Conservation (phyloP, 495 filamentous ascomycete genomes). For the Paragyromitra xinjiangensis region DNA sequence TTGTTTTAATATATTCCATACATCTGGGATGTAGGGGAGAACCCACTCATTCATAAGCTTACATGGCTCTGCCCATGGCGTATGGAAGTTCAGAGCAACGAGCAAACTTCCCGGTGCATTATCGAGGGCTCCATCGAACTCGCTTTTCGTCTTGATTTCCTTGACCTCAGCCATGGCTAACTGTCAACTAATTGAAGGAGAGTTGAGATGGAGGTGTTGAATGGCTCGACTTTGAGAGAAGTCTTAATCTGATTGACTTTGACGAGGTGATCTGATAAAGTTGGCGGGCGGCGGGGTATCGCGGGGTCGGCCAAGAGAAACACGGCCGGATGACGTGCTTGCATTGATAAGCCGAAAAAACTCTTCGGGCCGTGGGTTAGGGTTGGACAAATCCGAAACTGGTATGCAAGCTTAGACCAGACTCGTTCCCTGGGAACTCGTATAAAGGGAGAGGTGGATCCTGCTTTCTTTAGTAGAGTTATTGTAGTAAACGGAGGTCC, state of each 20-base stretch:
- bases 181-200: background rate
- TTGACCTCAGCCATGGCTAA: constrained; percentile 31
- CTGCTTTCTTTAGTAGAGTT: too few relatives aligned
- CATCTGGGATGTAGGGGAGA: background rate
- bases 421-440: too few relatives aligned
- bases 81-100: constrained; percentile 88
- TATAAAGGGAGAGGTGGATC: too few relatives aligned
- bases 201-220: background rate
- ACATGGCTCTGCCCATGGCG: constrained; percentile 96
- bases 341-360: constrained; percentile 9
- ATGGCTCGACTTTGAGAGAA: background rate
- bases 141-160: constrained; percentile 71
- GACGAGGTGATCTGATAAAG: constrained; percentile 45
- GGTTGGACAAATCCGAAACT: constrained; percentile 1
- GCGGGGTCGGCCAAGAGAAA: constrained; percentile 20
- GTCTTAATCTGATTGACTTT: constrained; percentile 43
- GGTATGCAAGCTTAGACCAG: too few relatives aligned
- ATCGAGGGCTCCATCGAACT: constrained; percentile 72
- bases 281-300: constrained; percentile 1
- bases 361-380: constrained; percentile 32
- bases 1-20: background rate
- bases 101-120: constrained; percentile 73
- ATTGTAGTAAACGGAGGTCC: too few relatives aligned
- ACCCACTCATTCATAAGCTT: constrained; percentile 74
- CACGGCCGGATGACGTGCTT: constrained; percentile 27